Evolutionary conservation across 306 rosid genomes (phyloP).

Genomic region (Malus fusca): DNA sequence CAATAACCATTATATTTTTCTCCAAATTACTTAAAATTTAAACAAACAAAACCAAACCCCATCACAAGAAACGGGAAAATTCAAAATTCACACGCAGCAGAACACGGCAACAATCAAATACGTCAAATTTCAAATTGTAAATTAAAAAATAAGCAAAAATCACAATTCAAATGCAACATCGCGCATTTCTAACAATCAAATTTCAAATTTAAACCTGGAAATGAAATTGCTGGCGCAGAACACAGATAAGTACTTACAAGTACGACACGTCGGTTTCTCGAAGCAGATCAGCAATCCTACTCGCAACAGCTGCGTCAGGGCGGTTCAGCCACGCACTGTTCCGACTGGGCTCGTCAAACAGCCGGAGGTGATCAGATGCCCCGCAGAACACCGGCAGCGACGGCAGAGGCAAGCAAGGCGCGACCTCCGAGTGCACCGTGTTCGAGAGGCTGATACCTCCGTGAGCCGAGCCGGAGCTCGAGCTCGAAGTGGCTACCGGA

Average conservation of each 20-base stretch:
- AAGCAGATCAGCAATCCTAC: constrained; percentile 81
- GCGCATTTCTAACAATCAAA: constrained; percentile 11
- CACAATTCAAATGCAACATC: constrained; percentile 6
- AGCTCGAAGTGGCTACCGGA: constrained; percentile 25
- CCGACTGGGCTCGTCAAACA: constrained; percentile 46
- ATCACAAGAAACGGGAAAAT: background rate
- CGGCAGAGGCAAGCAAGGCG: constrained; percentile 84
- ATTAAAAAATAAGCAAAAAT: background rate
- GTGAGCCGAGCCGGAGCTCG: constrained; percentile 26
- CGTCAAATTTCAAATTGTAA: background rate
- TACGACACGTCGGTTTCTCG: constrained; percentile 77
- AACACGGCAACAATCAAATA: background rate
- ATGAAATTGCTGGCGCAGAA: background rate
- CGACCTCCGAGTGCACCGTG: constrained; percentile 80
- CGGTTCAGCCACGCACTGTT: constrained; percentile 30
- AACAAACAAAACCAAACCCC: background rate
- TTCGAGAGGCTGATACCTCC: constrained; percentile 69
- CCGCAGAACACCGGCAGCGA: constrained; percentile 92
- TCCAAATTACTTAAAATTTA: background rate
- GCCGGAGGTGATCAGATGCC: constrained; percentile 53
- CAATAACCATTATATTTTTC: background rate
- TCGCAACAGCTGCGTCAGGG: constrained; percentile 50
- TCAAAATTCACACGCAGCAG: background rate
- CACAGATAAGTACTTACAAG: constrained; percentile 43
- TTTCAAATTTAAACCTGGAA: constrained; percentile 1